Base-by-base conservation (phyloP, 768 basidiomycete species). In the Pisolithus marmoratus region DNA sequence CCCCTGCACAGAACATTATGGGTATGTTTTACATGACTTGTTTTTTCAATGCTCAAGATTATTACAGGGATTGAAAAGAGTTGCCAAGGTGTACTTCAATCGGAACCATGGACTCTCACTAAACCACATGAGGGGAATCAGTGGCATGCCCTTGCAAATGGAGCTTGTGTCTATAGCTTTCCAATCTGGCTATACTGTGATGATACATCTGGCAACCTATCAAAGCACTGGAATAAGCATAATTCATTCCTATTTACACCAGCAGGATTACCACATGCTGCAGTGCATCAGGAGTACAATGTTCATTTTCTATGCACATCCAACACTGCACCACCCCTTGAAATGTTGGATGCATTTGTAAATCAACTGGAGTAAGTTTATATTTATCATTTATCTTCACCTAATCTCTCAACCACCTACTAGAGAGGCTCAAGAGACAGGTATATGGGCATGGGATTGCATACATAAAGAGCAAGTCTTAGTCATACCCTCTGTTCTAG, bases 221-320 rank as follows among this genome's bases (percentile, higher is more conserved):
- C 58, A 0, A 65, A 66, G 41, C 57, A 60, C n/a, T 68, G 65
- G 65, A 66, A 65, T 38, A 60, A 65, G 31, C 63, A 63, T 45
- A 60, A 66, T n/a, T n/a, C n/a, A n/a, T n/a, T n/a, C n/a, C n/a
- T n/a, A n/a, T n/a, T n/a, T n/a, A n/a, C n/a, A n/a, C n/a, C n/a
- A n/a, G n/a, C n/a, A n/a, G n/a, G n/a, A n/a, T n/a, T n/a, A n/a
- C n/a, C n/a, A n/a, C n/a, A n/a, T n/a, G n/a, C n/a, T n/a, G n/a
- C n/a, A n/a, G n/a, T n/a, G n/a, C n/a, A n/a, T n/a, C n/a, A n/a
- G n/a, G n/a, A n/a, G n/a, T n/a, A n/a, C n/a, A n/a, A n/a, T n/a
- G n/a, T n/a, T n/a, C n/a, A n/a, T n/a, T n/a, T n/a, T n/a, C n/a
- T n/a, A n/a, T n/a, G n/a, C n/a, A n/a, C n/a, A n/a, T n/a, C n/a